These are phyloP conservation scores for Aspergillus olivimuriae DNA, from an alignment of 495 filamentous ascomycete genomes.

Conservation along the genomic window DNA sequence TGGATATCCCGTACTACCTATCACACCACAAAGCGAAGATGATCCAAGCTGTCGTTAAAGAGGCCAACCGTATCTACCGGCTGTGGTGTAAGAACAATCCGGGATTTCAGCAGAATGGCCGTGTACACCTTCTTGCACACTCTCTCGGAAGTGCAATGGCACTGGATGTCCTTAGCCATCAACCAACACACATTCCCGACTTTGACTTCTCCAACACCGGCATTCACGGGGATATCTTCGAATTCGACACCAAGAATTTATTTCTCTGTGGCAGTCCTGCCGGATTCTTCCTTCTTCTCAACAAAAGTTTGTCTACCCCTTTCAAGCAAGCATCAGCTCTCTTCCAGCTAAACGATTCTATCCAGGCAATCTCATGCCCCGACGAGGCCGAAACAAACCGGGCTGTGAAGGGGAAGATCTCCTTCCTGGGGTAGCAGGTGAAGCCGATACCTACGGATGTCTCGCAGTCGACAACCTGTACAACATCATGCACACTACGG, in stretches of 20 bases:
- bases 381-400: constrained; percentile 67
- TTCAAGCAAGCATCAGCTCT: neutral
- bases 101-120: constrained; percentile 69
- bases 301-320: constrained; percentile 48
- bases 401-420: constrained; percentile 60
- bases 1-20: constrained; percentile 95
- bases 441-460: constrained; percentile 77
- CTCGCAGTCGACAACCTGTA: constrained; percentile 93
- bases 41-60: constrained; percentile 79
- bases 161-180: constrained; percentile 80
- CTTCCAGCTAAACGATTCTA: constrained; percentile 5
- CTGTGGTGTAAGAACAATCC: constrained; percentile 93
- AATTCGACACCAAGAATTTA: constrained; percentile 84
- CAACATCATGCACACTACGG: constrained; percentile 72
- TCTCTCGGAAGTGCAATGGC: constrained; percentile 93
- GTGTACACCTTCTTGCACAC: constrained; percentile 89
- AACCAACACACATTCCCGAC: constrained; percentile 63
- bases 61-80: constrained; percentile 89
- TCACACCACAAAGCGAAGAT: constrained; percentile 94
- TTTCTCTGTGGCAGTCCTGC: constrained; percentile 91
- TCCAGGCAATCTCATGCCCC: constrained; percentile 70
- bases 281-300: constrained; percentile 87
- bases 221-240: constrained; percentile 60
- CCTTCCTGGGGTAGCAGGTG: constrained; percentile 62
- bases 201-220: constrained; percentile 45